Percentiles rank a stretch among this genome's conserved stretches.
Evolutionary conservation across 1,284 basidiomycete genomes (phyloP).

Genomic region (Sporisorium graminicola): DNA sequence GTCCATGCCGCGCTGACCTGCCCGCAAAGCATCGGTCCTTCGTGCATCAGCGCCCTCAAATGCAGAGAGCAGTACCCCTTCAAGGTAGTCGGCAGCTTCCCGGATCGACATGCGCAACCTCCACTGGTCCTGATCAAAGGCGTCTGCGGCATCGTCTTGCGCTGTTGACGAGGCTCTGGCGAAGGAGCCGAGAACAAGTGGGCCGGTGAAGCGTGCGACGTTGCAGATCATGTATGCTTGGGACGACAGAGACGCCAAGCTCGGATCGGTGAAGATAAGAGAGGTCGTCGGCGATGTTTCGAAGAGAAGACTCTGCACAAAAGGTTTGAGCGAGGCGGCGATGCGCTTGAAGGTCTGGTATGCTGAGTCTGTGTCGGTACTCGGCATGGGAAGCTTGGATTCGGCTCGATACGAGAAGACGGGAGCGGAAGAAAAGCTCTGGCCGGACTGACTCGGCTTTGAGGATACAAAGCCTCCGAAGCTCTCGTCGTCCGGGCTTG

Average conservation of each 20-base stretch:
- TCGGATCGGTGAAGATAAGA: conserved; percentile 38
- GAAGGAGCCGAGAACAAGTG: conserved; percentile 55
- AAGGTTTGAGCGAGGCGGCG: conserved; percentile 42
- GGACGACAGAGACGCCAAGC: conserved; percentile 35
- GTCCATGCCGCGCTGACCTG: conserved; percentile 46
- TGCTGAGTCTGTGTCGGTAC: conserved; percentile 33
- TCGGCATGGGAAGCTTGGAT: conserved; percentile 38
- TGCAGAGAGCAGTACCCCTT: conserved; percentile 82
- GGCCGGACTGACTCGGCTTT: conserved; percentile 19
- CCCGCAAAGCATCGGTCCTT: conserved; percentile 62
- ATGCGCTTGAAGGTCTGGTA: conserved; percentile 55
- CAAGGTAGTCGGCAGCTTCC: conserved; percentile 82
- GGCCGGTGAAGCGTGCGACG: conserved; percentile 80
- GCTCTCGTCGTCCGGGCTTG: conserved; percentile 40
- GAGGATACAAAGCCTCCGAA: conserved; percentile 76
- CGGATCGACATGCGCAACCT: conserved; percentile 62
- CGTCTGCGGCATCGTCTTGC: neutral
- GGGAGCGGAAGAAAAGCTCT: conserved; percentile 40
- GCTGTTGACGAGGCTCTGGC: conserved; percentile 7
- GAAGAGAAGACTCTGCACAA: conserved; percentile 41
- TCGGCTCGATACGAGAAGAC: conserved; percentile 49
- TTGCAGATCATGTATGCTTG: conserved; percentile 74
- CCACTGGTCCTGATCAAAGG: conserved; percentile 21
- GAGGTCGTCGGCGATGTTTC: conserved; percentile 42
- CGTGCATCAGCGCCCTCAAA: conserved; percentile 85